phyloP scores from a whole-genome alignment of 306 rosid genomes.

The Abrus precatorius region DNA sequence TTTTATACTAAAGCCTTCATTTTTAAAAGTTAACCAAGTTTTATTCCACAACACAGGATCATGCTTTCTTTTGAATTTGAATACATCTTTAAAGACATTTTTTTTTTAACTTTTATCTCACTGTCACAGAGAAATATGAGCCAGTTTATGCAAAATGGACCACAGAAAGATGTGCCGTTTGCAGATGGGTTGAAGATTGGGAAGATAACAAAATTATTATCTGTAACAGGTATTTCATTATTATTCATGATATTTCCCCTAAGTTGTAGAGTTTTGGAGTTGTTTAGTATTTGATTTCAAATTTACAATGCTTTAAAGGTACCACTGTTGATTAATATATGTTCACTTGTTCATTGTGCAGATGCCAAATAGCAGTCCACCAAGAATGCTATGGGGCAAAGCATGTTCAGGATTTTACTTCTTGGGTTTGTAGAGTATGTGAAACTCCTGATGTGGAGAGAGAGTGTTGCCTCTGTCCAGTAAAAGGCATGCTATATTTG shows the following conservation, averaged over 20 bases:
- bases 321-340: constrained; percentile 10
- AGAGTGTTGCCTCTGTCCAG: constrained; percentile 99
- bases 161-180: constrained; percentile 94
- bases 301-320: constrained; percentile 16
- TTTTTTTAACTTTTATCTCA: constrained; percentile 45
- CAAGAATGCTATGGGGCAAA: constrained; percentile 98
- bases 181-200: constrained; percentile 99
- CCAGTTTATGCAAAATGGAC: constrained; percentile 94
- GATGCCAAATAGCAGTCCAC: constrained; percentile 99
- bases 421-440: constrained; percentile 99
- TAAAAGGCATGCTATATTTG: constrained; percentile 69
- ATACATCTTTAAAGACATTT: constrained; percentile 39
- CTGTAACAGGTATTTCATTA: constrained; percentile 80
- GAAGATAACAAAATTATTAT: constrained; percentile 95
- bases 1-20: constrained; percentile 37
- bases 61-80: constrained; percentile 28
- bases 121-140: constrained; percentile 80
- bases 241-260: constrained; percentile 42
- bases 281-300: constrained; percentile 24
- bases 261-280: constrained; percentile 18
- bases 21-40: constrained; percentile 33
- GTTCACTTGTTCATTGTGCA: constrained; percentile 47
- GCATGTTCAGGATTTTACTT: constrained; percentile 84
- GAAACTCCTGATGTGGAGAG: constrained; percentile 87
- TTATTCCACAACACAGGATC: constrained; percentile 22